A percentile compares a stretch with the other conserved stretches of the same genome.
Conservation (phyloP, 805 yeast species). For the Ogataea degrootiae region DNA sequence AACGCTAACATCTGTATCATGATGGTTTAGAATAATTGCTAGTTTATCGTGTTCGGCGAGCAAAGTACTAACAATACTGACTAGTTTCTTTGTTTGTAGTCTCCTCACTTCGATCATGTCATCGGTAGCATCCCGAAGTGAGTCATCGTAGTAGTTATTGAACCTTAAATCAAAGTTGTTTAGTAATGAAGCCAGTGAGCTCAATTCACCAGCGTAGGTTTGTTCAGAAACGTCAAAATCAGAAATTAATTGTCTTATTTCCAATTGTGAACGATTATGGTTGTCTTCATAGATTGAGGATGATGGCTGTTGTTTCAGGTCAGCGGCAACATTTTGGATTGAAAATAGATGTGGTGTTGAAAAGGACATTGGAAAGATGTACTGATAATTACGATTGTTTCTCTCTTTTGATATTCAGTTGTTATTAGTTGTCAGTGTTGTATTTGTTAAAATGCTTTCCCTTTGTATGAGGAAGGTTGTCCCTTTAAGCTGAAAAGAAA, state of each 20-base stretch:
- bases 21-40: slow-evolving; percentile 3
- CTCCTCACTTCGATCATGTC: slow-evolving; percentile 18
- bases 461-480: too few species aligned
- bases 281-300: slow-evolving; percentile 1
- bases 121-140: slow-evolving; percentile 21
- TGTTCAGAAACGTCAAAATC: slow-evolving; percentile 17
- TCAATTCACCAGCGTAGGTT: slow-evolving; percentile 17
- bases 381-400: not conserved
- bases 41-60: slow-evolving; percentile 17
- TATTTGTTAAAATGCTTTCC: too few species aligned
- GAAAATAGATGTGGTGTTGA: slow-evolving; percentile 18
- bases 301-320: not conserved
- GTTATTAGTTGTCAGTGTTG: too few species aligned
- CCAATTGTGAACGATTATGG: slow-evolving; percentile 2
- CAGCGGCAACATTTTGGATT: slow-evolving; percentile 15
- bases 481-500: too few species aligned
- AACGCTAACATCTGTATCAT: slow-evolving; percentile 11
- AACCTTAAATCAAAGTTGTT: slow-evolving; percentile 24
- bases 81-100: slow-evolving; percentile 15
- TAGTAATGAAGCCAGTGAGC: slow-evolving; percentile 15
- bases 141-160: slow-evolving; percentile 27
- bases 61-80: slow-evolving; percentile 12
- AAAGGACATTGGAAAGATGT: slow-evolving; percentile 5
- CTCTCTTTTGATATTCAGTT: too few species aligned
- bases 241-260: slow-evolving; percentile 4